These are phyloP conservation scores for Hemileccinum rubropunctum DNA, from an alignment of 768 basidiomycete genomes.

Conservation along the genomic window DNA sequence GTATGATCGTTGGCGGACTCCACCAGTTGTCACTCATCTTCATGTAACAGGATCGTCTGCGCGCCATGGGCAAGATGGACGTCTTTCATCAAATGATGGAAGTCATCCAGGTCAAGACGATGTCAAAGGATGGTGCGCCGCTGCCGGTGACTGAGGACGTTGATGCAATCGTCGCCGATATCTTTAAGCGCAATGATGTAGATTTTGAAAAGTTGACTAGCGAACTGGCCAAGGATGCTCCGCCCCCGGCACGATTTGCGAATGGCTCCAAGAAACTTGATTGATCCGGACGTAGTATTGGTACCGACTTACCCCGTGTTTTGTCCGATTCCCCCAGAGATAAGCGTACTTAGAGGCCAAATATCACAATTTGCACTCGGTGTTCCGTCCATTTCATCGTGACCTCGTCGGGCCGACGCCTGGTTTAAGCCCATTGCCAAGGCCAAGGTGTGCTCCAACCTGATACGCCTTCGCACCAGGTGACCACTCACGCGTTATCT, in stretches of 20 bases:
- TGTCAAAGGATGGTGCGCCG: conserved; percentile 21
- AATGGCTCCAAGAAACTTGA: conserved; percentile 28
- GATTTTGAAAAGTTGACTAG: conserved; percentile 30
- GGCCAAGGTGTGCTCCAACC: not conserved
- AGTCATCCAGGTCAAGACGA: conserved; percentile 31
- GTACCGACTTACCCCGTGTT: not conserved
- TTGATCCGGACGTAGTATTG: conserved; percentile 10
- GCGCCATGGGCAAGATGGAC: conserved; percentile 29
- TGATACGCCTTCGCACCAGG: too few species aligned
- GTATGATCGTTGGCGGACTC: conserved; percentile 8
- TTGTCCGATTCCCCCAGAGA: not conserved
- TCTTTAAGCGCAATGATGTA: conserved; percentile 30
- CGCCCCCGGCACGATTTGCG: conserved; percentile 21
- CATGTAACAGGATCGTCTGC: conserved; percentile 21
- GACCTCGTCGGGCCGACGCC: too few species aligned
- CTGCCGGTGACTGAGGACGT: conserved; percentile 30
- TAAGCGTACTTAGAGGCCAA: not conserved
- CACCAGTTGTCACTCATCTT: not conserved
- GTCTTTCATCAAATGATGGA: conserved; percentile 34
- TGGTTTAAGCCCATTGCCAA: too few species aligned
- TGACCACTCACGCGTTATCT: not conserved
- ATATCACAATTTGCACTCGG: not conserved
- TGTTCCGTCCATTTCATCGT: not conserved
- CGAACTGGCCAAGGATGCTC: conserved; percentile 19
- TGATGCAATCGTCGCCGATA: conserved; percentile 30